Evolutionary conservation across 1,284 basidiomycete species (phyloP).

Genomic region (Mycena sp.): DNA sequence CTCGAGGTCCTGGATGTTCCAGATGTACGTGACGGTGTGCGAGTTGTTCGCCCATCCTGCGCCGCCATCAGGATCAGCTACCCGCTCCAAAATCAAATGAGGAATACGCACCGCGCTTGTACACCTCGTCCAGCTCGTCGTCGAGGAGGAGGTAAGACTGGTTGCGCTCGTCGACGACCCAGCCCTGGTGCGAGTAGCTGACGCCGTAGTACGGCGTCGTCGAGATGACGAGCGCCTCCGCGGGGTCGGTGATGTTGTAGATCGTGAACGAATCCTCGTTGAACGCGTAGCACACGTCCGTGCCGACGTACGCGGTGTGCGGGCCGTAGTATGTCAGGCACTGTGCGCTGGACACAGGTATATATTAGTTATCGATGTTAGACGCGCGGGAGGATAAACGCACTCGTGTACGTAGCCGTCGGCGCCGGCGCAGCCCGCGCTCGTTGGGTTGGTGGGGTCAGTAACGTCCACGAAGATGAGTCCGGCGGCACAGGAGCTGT

Average conservation of each 20-base stretch:
- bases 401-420: constrained; percentile 45
- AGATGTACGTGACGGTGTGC: constrained; percentile 39
- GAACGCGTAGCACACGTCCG: constrained; percentile 23
- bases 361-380: background rate
- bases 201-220: constrained; percentile 19
- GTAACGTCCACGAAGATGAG: constrained; percentile 39
- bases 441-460: constrained; percentile 38
- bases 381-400: background rate
- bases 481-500: no score
- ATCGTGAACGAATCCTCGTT: constrained; percentile 26
- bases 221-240: constrained; percentile 9
- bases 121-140: constrained; percentile 38
- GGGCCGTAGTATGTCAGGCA: constrained; percentile 20
- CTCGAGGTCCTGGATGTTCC: constrained; percentile 38
- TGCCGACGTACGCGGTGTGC: constrained; percentile 10
- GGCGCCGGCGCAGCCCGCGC: constrained; percentile 34
- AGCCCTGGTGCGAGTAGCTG: constrained; percentile 25
- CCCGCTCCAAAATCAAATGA: background rate
- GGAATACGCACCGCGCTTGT: constrained; percentile 17
- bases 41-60: constrained; percentile 33
- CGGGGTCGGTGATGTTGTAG: constrained; percentile 21
- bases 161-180: constrained; percentile 29
- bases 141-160: constrained; percentile 39
- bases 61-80: background rate
- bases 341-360: constrained; percentile 7